Evolutionary conservation across 805 yeast genomes (phyloP).

Genomic region (Isabelozyma heimii): DNA sequence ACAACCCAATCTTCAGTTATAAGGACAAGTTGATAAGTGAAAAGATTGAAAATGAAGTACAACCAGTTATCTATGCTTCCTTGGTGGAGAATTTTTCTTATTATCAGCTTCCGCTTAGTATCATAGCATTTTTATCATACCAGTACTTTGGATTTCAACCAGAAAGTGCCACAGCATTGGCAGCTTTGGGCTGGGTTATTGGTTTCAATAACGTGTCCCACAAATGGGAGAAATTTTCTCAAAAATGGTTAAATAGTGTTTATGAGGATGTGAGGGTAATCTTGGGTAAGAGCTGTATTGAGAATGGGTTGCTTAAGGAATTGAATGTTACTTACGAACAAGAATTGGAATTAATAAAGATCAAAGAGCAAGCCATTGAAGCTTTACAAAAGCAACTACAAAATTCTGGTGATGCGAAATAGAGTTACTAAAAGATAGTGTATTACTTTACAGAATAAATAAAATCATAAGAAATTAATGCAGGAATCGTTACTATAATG

Average conservation of each 20-base stretch:
- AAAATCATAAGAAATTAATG: not conserved
- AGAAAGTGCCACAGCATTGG: constrained; percentile 32
- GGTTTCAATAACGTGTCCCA: constrained; percentile 42
- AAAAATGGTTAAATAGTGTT: constrained; percentile 24
- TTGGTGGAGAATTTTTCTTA: constrained; percentile 27
- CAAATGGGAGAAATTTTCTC: constrained; percentile 29
- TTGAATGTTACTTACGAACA: constrained; percentile 23
- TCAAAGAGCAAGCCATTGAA: constrained; percentile 11
- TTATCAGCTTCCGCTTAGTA: constrained; percentile 38
- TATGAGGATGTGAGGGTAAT: constrained; percentile 36
- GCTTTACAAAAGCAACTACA: constrained; percentile 8
- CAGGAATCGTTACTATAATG: constrained; percentile 8
- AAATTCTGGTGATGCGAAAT: not conserved
- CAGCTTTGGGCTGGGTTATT: constrained; percentile 35
- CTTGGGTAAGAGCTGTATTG: constrained; percentile 33
- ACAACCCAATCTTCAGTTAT: constrained; percentile 28
- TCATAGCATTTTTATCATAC: constrained; percentile 27
- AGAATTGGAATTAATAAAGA: constrained; percentile 10
- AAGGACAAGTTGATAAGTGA: constrained; percentile 28
- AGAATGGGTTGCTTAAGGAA: constrained; percentile 35
- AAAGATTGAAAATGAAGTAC: constrained; percentile 30
- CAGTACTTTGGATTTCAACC: constrained; percentile 30
- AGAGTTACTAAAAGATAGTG: not conserved
- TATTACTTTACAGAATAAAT: not conserved
- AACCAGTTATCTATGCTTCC: constrained; percentile 31